Conservation (phyloP, 108 stramenopile species). For the Mediolabrus comicus region DNA sequence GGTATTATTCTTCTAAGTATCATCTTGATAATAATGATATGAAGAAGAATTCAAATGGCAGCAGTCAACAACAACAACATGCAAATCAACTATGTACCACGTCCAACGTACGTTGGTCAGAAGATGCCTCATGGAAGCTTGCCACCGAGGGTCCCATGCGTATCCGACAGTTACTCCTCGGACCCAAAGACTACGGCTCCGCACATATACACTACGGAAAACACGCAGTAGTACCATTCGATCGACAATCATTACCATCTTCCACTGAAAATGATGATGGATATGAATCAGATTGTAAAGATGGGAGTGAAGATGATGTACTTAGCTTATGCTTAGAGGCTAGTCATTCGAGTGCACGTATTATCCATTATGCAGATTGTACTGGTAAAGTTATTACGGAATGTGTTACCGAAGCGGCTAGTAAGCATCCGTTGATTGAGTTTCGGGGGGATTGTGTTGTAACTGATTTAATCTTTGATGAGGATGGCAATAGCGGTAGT, state of each 20-base stretch:
- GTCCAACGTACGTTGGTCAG: slow-evolving; percentile 66
- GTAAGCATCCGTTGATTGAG: slow-evolving; percentile 81
- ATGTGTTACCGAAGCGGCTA: slow-evolving; percentile 77
- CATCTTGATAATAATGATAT: background rate
- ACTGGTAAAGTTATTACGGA: slow-evolving; percentile 90
- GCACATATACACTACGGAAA: slow-evolving; percentile 10
- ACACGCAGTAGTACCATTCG: slow-evolving; percentile 62
- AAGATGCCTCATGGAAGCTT: slow-evolving; percentile 85
- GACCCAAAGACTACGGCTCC: slow-evolving; percentile 16
- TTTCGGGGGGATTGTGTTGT: slow-evolving; percentile 75
- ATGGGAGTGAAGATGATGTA: background rate
- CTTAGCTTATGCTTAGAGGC: slow-evolving; percentile 69
- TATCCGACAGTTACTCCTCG: slow-evolving; percentile 80
- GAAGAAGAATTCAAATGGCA: background rate
- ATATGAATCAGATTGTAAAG: slow-evolving; percentile 23
- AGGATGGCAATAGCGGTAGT: slow-evolving; percentile 22
- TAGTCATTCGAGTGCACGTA: slow-evolving; percentile 87
- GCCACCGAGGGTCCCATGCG: slow-evolving; percentile 84
- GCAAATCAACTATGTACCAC: slow-evolving; percentile 8
- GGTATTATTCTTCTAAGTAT: background rate
- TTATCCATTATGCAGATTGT: slow-evolving; percentile 89
- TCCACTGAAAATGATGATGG: slow-evolving; percentile 22
- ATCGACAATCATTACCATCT: slow-evolving; percentile 42
- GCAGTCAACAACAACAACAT: background rate
- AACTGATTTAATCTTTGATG: slow-evolving; percentile 77